Percentiles rank a stretch among this genome's conserved stretches.
These are phyloP conservation scores for Conticribra weissflogii DNA, from an alignment of 108 stramenopile genomes.

Conservation along the genomic window DNA sequence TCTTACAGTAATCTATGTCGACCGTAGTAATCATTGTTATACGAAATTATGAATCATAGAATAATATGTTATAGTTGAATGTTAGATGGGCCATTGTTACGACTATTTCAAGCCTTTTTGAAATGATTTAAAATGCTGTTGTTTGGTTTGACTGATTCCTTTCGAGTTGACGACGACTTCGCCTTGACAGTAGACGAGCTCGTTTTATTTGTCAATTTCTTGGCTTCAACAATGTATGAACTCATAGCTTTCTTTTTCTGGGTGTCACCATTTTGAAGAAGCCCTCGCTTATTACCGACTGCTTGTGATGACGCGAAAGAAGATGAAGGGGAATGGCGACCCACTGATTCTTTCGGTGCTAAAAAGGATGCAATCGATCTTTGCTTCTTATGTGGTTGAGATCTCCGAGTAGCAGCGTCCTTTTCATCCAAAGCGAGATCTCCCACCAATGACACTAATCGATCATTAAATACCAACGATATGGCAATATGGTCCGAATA, in stretches of 20 bases:
- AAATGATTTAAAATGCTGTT: conserved; percentile 38
- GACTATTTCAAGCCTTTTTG: conserved; percentile 8
- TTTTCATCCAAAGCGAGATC: conserved; percentile 31
- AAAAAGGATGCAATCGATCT: conserved; percentile 80
- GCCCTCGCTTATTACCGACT: conserved; percentile 9
- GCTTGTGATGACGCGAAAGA: conserved; percentile 15
- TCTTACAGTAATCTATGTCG: no score
- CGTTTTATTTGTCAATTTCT: background rate
- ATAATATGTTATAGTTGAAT: no score
- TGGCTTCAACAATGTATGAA: conserved; percentile 4
- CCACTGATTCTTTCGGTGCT: conserved; percentile 22
- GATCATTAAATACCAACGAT: conserved; percentile 68
- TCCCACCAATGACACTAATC: conserved; percentile 14
- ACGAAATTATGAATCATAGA: no score
- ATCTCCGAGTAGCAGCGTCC: conserved; percentile 61
- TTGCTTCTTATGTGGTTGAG: conserved; percentile 92
- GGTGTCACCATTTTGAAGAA: background rate
- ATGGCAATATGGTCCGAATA: conserved; percentile 92
- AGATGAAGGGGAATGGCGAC: conserved; percentile 1
- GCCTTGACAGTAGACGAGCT: background rate
- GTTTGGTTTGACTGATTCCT: conserved; percentile 12
- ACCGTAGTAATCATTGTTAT: no score
- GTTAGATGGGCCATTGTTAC: background rate
- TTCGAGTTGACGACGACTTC: background rate
- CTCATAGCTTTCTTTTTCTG: conserved; percentile 13